Evolutionary conservation across 768 basidiomycete genomes (phyloP), one percentile per base, ranked within the genome.

Genomic region (Tylopilus plumbeoviolaceoides): DNA sequence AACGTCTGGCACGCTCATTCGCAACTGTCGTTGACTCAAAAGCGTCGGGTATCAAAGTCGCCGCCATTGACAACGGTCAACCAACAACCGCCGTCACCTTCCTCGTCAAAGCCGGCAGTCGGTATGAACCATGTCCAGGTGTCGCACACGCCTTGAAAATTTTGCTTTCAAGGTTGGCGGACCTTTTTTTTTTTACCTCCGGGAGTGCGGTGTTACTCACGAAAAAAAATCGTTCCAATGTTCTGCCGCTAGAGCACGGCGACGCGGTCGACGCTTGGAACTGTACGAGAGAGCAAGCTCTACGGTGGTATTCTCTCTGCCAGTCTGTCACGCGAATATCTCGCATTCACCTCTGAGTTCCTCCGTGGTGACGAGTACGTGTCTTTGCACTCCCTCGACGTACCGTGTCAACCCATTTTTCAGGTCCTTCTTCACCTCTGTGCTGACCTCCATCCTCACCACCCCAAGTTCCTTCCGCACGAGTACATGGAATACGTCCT

Each of bases 141-240:
- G 83, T 93, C 53, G 94, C 95, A 3, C 91, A 95, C 76, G 87
- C 84, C 56, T 80, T 98, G 72, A 97, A 81, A 95, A 93, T 83
- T 98, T 94, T 81, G 88, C 94, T 54, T 98, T 95, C 85, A 98
- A 97, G 89, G 95, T 98, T 60, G 44, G 84, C 66, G 43, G n/a
- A n/a, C 28, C 20, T 1, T 6, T 12, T 36, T n/a, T n/a, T 50
- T 40, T 50, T 5, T 30, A 30, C 1, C 9, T 25, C 38, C 3
- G 10, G 4, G 2, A 21, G 8, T 9, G 18, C 33, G n/a, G 36
- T 18, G 9, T 44, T 20, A 7, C 40, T 55, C 44, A 55, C 18
- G 25, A 47, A 47, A 33, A n/a, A 33, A 38, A 35, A 4, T 35
- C 35, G 15, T 15, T 17, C 9, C 36, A n/a, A 38, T 38, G n/a